Evolutionary conservation across 1,139 yeast species (phyloP).

Genomic region (Kodamaea sp.): DNA sequence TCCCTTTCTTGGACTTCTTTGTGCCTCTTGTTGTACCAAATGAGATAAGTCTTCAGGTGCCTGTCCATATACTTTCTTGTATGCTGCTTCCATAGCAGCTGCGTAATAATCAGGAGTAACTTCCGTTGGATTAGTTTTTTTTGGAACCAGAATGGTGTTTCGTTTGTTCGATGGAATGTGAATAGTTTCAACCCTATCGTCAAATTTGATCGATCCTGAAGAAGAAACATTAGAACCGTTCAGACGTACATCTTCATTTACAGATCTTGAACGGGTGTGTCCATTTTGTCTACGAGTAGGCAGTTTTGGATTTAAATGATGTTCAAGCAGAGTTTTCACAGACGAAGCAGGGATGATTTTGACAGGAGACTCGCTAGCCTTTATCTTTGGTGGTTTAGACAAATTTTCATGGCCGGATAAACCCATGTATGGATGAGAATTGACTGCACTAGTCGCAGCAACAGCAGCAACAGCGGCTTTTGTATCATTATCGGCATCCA

Average conservation of each 20-base stretch:
- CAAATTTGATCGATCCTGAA: constrained; percentile 35
- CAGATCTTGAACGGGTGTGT: too few species aligned
- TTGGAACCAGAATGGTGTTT: not conserved
- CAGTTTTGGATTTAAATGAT: too few species aligned
- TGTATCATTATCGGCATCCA: constrained; percentile 6
- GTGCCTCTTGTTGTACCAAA: not conserved
- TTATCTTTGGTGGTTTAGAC: too few species aligned
- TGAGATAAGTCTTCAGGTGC: constrained; percentile 5
- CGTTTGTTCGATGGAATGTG: constrained; percentile 17
- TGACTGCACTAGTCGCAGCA: constrained; percentile 29
- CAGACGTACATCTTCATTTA: constrained; percentile 4
- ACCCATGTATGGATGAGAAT: constrained; percentile 16
- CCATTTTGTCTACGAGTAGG: too few species aligned
- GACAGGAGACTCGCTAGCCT: too few species aligned
- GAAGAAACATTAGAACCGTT: constrained; percentile 14
- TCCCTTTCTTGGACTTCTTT: constrained; percentile 1
- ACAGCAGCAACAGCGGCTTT: constrained; percentile 8
- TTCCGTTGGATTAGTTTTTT: constrained; percentile 1
- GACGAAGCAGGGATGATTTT: too few species aligned
- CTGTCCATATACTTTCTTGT: constrained; percentile 38
- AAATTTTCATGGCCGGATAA: constrained; percentile 1
- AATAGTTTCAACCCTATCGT: constrained; percentile 40
- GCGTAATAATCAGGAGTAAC: constrained; percentile 23
- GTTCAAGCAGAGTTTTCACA: too few species aligned
- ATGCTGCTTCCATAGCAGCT: constrained; percentile 41